phyloP scores from a whole-genome alignment of 345 rosid species.

The Clarkia xantiana region DNA sequence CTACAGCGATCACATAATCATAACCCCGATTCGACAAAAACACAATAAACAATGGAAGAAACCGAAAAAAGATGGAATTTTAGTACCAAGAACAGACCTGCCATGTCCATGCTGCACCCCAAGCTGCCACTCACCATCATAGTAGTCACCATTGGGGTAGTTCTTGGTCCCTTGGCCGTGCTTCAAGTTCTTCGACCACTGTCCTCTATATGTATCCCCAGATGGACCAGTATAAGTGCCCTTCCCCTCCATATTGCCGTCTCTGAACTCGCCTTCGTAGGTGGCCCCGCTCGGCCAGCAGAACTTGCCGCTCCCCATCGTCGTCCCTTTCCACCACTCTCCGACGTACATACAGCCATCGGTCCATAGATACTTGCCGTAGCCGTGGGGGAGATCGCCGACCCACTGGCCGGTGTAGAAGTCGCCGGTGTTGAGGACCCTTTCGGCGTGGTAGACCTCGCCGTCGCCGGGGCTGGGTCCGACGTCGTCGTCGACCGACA shows the following conservation, averaged over 20 bases:
- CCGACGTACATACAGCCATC: constrained; percentile 74
- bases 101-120: constrained; percentile 57
- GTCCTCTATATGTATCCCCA: constrained; percentile 49
- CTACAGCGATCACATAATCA: too few species aligned
- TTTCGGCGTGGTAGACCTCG: constrained; percentile 31
- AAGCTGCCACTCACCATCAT: constrained; percentile 42
- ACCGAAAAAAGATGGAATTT: too few species aligned
- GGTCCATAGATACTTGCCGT: constrained; percentile 57
- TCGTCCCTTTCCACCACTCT: constrained; percentile 46
- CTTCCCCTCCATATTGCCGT: constrained; percentile 47
- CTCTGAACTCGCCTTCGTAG: constrained; percentile 52
- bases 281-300: constrained; percentile 72
- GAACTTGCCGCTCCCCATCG: constrained; percentile 47
- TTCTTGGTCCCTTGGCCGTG: constrained; percentile 50
- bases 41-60: too few species aligned
- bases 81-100: not conserved
- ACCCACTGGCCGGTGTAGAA: constrained; percentile 44
- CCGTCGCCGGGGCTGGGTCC: constrained; percentile 19
- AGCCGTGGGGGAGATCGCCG: constrained; percentile 40
- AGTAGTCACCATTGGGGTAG: constrained; percentile 44
- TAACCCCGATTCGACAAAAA: too few species aligned
- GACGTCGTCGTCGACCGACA: constrained; percentile 73
- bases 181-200: constrained; percentile 41
- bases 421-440: constrained; percentile 45
- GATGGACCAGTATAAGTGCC: constrained; percentile 52